A percentile compares a stretch with the other conserved stretches of the same genome.
Conservation (phyloP, 1,284 basidiomycete species). For the Moesziomyces sp. region DNA sequence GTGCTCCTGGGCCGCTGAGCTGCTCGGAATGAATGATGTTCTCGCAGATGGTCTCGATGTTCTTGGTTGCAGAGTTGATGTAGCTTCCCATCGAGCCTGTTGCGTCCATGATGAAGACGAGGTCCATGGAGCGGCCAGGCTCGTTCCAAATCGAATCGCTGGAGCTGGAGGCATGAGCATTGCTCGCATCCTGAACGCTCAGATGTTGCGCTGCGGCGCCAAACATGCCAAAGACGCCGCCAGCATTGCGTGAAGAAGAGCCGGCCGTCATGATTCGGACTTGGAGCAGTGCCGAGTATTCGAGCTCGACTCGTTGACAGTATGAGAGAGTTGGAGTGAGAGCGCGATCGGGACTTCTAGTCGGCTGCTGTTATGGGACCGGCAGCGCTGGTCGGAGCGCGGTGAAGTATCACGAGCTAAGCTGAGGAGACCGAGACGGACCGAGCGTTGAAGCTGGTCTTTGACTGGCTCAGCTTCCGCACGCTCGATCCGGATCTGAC, state of each 20-base stretch:
- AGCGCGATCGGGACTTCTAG: too few species aligned
- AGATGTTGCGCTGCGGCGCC: slow-evolving; percentile 54
- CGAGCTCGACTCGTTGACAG: too few species aligned
- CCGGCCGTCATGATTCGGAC: slow-evolving; percentile 17
- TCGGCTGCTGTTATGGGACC: too few species aligned
- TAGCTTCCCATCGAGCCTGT: slow-evolving; percentile 68
- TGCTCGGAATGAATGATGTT: slow-evolving; percentile 95
- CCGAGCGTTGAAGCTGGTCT: too few species aligned
- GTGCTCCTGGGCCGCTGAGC: slow-evolving; percentile 83
- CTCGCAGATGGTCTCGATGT: slow-evolving; percentile 95
- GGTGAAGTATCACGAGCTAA: too few species aligned
- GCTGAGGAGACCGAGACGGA: too few species aligned
- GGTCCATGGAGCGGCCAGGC: slow-evolving; percentile 55
- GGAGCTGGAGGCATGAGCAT: slow-evolving; percentile 17
- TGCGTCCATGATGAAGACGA: slow-evolving; percentile 67
- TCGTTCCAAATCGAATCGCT: slow-evolving; percentile 29
- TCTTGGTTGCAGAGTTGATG: slow-evolving; percentile 80
- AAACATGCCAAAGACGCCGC: slow-evolving; percentile 60
- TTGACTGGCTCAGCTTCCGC: too few species aligned
- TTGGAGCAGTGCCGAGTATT: too few species aligned
- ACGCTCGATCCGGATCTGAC: too few species aligned
- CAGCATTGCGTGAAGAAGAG: slow-evolving; percentile 25
- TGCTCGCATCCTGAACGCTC: slow-evolving; percentile 24
- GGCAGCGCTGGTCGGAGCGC: too few species aligned
- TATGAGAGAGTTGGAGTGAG: too few species aligned